Percentiles rank a stretch among this genome's conserved stretches.
Conservation (phyloP, 257 asterid species). For the Salvia miltiorrhiza region DNA sequence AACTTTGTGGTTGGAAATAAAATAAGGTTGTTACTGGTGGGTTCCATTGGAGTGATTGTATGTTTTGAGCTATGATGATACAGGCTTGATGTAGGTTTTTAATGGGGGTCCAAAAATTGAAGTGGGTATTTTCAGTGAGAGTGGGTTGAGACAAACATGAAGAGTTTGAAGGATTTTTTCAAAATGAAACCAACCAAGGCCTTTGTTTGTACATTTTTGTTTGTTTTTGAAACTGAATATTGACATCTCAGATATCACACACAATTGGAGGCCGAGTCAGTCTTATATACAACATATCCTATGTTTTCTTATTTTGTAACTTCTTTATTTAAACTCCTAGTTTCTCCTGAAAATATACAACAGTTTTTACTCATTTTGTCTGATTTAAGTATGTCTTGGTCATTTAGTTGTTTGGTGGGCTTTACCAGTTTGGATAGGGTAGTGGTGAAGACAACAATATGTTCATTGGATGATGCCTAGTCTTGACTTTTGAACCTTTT, state of each 20-base stretch:
- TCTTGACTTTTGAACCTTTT: conserved; percentile 3
- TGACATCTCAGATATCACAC: too few relatives aligned
- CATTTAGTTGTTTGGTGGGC: not conserved
- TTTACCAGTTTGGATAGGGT: not conserved
- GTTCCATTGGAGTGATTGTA: not conserved
- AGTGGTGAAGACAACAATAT: not conserved
- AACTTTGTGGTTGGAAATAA: not conserved
- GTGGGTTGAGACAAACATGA: not conserved
- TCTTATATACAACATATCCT: too few relatives aligned
- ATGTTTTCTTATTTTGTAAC: too few relatives aligned
- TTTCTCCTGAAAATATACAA: too few relatives aligned
- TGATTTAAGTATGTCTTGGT: not conserved
- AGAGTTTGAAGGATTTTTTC: not conserved
- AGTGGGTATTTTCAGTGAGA: not conserved
- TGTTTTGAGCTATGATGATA: not conserved
- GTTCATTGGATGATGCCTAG: not conserved
- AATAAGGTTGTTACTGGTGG: not conserved
- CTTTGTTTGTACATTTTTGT: too few relatives aligned
- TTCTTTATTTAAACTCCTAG: too few relatives aligned
- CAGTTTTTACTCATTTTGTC: too few relatives aligned
- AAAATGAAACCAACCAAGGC: too few relatives aligned
- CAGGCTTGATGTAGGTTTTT: not conserved
- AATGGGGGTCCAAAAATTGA: not conserved
- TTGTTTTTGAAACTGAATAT: too few relatives aligned
- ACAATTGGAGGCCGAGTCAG: too few relatives aligned